A percentile compares a stretch with the other conserved stretches of the same genome.
These are phyloP conservation scores for Leccinum aurantiacum DNA, from an alignment of 768 basidiomycete genomes.

Conservation along the genomic window DNA sequence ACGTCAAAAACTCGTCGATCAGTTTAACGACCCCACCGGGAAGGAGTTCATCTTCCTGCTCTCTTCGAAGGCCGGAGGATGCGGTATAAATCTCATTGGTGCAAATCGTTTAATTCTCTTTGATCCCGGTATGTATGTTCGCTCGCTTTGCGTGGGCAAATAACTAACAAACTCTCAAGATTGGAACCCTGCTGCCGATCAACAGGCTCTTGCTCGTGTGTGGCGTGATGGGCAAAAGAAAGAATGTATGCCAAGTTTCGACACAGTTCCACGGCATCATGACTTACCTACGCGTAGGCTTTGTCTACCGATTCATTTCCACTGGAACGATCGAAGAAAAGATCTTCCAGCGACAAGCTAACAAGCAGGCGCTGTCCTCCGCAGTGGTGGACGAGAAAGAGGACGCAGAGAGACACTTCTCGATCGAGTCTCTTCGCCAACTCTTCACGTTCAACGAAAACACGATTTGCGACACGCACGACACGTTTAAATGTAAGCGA, in stretches of 20 bases:
- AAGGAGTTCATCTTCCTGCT: constrained; percentile 94
- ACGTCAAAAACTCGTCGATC: constrained; percentile 93
- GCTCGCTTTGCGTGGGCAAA: neutral
- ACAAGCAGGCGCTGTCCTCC: constrained; percentile 94
- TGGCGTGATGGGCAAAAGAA: constrained; percentile 99
- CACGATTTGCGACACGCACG: constrained; percentile 91
- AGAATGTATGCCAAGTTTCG: constrained; percentile 66
- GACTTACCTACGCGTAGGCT: constrained; percentile 51
- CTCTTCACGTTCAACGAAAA: constrained; percentile 89
- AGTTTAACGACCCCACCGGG: constrained; percentile 90
- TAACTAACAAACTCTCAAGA: constrained; percentile 46
- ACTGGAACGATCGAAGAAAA: constrained; percentile 99
- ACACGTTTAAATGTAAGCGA: constrained; percentile 95
- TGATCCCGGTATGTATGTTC: constrained; percentile 70
- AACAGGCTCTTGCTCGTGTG: constrained; percentile 96
- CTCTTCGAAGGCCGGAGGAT: constrained; percentile 94
- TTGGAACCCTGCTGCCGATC: constrained; percentile 98
- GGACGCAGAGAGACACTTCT: constrained; percentile 94
- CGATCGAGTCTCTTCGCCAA: constrained; percentile 81
- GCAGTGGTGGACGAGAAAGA: constrained; percentile 99
- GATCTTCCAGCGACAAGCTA: constrained; percentile 96
- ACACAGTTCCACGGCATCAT: neutral
- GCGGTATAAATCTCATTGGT: constrained; percentile 96
- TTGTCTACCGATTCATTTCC: constrained; percentile 97
- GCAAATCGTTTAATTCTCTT: constrained; percentile 95